Percentiles rank a stretch among this genome's conserved stretches.
Evolutionary conservation across 106 monocot genomes (phyloP).

Genomic region (Allium cepa): DNA sequence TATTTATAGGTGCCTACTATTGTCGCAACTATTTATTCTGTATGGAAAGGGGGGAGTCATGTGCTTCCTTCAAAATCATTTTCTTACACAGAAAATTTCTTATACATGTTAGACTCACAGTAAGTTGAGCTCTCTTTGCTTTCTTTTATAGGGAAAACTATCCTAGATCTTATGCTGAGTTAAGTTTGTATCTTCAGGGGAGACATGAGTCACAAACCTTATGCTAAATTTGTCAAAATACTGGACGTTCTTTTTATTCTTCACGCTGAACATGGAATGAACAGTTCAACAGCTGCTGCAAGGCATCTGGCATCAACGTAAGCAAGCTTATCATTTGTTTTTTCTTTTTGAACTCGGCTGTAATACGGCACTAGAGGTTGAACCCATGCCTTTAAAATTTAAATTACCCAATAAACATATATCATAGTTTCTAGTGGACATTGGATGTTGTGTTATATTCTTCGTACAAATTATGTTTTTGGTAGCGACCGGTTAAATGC

Average conservation of each 20-base stretch:
- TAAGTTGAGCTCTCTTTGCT: constrained; percentile 26
- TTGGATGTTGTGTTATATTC: no score
- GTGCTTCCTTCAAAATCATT: constrained; percentile 76
- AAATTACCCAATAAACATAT: no score
- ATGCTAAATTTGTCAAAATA: constrained; percentile 66
- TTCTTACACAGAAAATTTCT: constrained; percentile 94
- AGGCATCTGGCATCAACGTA: constrained; percentile 81
- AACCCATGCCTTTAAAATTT: no score
- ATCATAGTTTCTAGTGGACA: no score
- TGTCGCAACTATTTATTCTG: constrained; percentile 84
- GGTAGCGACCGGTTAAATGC: no score
- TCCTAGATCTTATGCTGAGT: no score
- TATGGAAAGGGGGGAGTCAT: constrained; percentile 75
- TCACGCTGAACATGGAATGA: constrained; percentile 98
- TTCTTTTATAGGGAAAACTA: no score
- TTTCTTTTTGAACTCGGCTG: no score
- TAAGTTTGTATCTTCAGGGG: constrained; percentile 39
- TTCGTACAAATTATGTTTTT: no score
- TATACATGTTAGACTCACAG: constrained; percentile 93
- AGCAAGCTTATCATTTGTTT: no score
- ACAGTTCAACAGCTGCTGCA: constrained; percentile 92
- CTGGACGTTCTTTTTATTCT: constrained; percentile 86
- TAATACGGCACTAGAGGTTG: no score
- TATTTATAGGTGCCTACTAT: constrained; percentile 77
- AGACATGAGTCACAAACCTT: constrained; percentile 60